Base-by-base conservation (phyloP, 805 yeast genomes). In the Blastobotrys mokoenaii region DNA sequence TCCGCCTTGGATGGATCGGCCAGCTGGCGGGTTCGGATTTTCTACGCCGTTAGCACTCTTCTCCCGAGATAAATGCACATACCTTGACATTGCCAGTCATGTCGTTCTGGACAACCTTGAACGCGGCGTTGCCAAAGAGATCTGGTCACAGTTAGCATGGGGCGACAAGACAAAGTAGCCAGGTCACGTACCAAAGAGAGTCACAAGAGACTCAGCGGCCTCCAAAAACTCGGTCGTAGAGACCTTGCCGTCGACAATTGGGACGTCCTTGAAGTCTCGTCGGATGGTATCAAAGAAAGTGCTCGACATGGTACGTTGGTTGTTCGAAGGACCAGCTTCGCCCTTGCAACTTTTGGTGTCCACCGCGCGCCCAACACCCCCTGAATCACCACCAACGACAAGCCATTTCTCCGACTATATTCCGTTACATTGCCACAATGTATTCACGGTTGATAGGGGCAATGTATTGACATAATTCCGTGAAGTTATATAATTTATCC, bases 221-320 rank as follows among this genome's bases (percentile, higher is more conserved):
- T 79, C 86, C 51, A 87, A 72, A 59, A 87, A 87, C 57, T 78
- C 80, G 15, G 80, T 67, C 14, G 96, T 86, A 56, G 81, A 70
- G 60, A 87, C 71, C 63, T 84, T 79, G 48, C 76, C 80, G 18
- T 64, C 70, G 38, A 66, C 61, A 51, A 84, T 71, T 25, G 84
- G 75, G 43, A 87, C 94, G 58, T 83, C 93, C 55, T 71, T 74
- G 65, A 84, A 87, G 57, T 87, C 79, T 62, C 70, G 72, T 59
- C 80, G 78, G 76, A 80, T 76, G 53, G 77, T 78, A 66, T 85
- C 95, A 59, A 87, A 88, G 68, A 84, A 88, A 5, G 94, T 84
- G 27, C 27, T 22, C 4, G 27, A 22, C 27, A 22, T 22, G n/a
- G n/a, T n/a, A n/a, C n/a, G 27, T 22, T 22, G 7, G 27, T 22